These are phyloP conservation scores for Trichoderma sp. DNA, from an alignment of 2,329 filamentous ascomycete species.

Conservation along the genomic window DNA sequence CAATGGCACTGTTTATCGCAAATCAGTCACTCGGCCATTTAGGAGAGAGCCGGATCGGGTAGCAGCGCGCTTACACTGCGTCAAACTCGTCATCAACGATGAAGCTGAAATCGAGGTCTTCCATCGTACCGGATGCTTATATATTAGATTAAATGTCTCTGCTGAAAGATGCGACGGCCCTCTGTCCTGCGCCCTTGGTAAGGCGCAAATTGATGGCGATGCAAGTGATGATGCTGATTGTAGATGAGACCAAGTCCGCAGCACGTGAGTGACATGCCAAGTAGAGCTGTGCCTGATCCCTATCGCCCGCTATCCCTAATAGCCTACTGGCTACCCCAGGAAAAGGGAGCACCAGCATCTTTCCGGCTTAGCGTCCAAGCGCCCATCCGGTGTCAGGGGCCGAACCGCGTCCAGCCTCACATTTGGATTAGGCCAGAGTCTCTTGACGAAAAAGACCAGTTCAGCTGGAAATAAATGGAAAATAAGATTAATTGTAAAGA, in stretches of 20 bases:
- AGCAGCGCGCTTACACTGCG: conserved; percentile 48
- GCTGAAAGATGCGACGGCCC: neutral
- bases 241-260: neutral
- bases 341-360: neutral
- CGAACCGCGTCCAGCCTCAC: neutral
- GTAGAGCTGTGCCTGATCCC: neutral
- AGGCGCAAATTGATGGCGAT: neutral
- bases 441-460: neutral
- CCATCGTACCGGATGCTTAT: conserved; percentile 5
- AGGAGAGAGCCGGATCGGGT: neutral
- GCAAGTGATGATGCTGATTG: neutral
- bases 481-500: neutral
- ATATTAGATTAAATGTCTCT: neutral
- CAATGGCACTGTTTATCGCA: conserved; percentile 5
- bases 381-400: neutral
- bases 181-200: neutral
- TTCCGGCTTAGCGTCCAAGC: neutral
- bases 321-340: neutral
- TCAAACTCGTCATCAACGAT: conserved; percentile 59
- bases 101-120: conserved; percentile 39
- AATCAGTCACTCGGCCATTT: neutral
- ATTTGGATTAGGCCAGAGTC: neutral
- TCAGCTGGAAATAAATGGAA: neutral
- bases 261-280: neutral
- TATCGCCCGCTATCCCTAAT: neutral